Conservation (phyloP, 1,139 yeast genomes). For the Debaryomycetaceae sp. region DNA sequence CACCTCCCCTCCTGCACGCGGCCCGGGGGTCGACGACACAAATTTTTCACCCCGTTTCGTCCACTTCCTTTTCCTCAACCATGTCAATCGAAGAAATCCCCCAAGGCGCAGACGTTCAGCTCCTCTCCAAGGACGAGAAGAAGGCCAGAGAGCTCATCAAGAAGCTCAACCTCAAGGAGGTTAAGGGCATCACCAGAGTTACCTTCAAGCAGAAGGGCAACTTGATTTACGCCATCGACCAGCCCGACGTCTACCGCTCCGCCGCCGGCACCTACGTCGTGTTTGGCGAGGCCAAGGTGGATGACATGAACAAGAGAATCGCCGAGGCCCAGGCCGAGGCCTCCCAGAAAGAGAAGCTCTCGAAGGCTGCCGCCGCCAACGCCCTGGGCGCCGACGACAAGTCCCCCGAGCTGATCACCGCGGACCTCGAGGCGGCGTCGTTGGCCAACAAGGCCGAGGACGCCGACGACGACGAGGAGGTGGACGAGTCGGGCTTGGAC, state of each 20-base stretch:
- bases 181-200: conserved; percentile 92
- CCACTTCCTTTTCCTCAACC: conserved; percentile 10
- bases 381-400: conserved; percentile 39
- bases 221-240: conserved; percentile 87
- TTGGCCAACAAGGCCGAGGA: conserved; percentile 43
- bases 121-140: conserved; percentile 88
- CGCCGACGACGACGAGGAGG: conserved; percentile 65
- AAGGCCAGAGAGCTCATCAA: conserved; percentile 90
- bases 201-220: conserved; percentile 94
- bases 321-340: conserved; percentile 54
- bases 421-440: conserved; percentile 84
- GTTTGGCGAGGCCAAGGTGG: conserved; percentile 97
- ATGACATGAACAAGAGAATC: conserved; percentile 79
- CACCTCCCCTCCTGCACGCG: too few species aligned
- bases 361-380: conserved; percentile 44
- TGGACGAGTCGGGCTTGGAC: conserved; percentile 77
- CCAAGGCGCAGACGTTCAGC: conserved; percentile 82
- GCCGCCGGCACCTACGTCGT: conserved; percentile 94
- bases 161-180: conserved; percentile 87
- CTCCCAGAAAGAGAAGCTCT: conserved; percentile 59
- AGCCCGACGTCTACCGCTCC: conserved; percentile 93
- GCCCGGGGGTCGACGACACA: too few species aligned
- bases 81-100: conserved; percentile 68
- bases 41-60: background rate
- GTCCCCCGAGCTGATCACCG: conserved; percentile 79